Percentiles rank a stretch among this genome's conserved stretches.
These are phyloP conservation scores for Cicer cuneatum DNA, from an alignment of 306 rosid species.

Conservation along the genomic window DNA sequence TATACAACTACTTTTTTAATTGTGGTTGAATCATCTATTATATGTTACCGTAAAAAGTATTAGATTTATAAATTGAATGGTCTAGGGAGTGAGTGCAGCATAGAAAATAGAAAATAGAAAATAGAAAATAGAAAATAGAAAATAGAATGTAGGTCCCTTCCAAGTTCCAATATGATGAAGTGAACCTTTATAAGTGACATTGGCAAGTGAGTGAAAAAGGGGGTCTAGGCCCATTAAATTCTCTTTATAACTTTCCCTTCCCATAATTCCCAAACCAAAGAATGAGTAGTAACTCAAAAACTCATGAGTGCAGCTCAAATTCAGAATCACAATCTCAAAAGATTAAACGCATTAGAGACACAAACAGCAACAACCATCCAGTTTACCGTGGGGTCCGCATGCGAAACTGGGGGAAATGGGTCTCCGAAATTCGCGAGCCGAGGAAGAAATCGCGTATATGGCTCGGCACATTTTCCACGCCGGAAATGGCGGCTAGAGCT, in stretches of 20 bases:
- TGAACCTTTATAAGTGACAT: conserved; percentile 58
- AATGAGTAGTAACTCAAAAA: conserved; percentile 41
- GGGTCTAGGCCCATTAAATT: conserved; percentile 31
- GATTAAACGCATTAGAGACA: conserved; percentile 59
- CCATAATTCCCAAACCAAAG: not conserved
- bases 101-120: too few relatives aligned
- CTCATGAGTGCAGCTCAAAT: conserved; percentile 50
- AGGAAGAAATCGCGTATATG: conserved; percentile 95
- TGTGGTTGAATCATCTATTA: too few relatives aligned
- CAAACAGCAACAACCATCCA: conserved; percentile 65
- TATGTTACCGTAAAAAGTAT: too few relatives aligned
- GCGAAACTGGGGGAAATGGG: conserved; percentile 99
- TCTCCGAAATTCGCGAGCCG: conserved; percentile 96
- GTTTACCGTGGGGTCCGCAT: conserved; percentile 84
- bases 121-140: too few relatives aligned
- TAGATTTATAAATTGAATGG: too few relatives aligned
- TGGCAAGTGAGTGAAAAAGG: conserved; percentile 44
- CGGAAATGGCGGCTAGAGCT: conserved; percentile 97
- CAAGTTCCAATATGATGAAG: not conserved
- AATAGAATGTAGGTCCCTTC: too few relatives aligned
- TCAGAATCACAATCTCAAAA: conserved; percentile 45
- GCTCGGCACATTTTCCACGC: conserved; percentile 87
- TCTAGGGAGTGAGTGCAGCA: too few relatives aligned
- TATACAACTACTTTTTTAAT: too few relatives aligned
- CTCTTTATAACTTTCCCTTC: not conserved